These are phyloP conservation scores for Puccinia polysora DNA, from an alignment of 1,284 basidiomycete species.

Conservation along the genomic window DNA sequence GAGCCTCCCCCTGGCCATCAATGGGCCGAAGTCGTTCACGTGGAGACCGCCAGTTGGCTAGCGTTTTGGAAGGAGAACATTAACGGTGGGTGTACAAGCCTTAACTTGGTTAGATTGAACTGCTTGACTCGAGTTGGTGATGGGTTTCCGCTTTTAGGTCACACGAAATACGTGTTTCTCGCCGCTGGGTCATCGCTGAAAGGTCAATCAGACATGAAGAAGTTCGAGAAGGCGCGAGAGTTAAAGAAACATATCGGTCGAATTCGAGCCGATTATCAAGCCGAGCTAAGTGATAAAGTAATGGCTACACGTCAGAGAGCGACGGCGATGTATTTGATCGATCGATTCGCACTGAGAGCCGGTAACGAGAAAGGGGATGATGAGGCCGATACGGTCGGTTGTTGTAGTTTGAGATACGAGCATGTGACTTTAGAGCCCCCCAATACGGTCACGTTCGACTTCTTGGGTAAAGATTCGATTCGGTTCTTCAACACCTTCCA, in stretches of 20 bases:
- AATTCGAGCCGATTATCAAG: constrained; percentile 77
- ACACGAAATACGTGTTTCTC: constrained; percentile 86
- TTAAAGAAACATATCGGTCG: constrained; percentile 84
- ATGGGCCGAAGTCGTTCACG: constrained; percentile 63
- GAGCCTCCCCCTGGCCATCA: constrained; percentile 52
- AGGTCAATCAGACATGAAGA: constrained; percentile 89
- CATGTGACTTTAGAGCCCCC: constrained; percentile 85
- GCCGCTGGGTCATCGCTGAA: constrained; percentile 89
- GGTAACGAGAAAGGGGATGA: constrained; percentile 98
- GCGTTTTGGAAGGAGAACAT: constrained; percentile 83
- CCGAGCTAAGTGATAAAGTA: constrained; percentile 77
- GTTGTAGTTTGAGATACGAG: constrained; percentile 89
- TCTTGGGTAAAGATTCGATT: constrained; percentile 95
- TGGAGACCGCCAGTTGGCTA: constrained; percentile 93
- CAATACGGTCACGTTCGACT: constrained; percentile 80
- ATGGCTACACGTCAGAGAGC: constrained; percentile 90
- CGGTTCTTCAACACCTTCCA: constrained; percentile 84
- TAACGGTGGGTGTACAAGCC: constrained; percentile 46
- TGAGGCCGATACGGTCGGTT: constrained; percentile 94
- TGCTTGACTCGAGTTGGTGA: background rate
- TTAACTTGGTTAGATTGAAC: background rate
- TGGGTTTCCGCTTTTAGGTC: background rate
- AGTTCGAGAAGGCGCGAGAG: constrained; percentile 93
- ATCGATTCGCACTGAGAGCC: constrained; percentile 85
- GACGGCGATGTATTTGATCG: constrained; percentile 95